Conservation (phyloP, 106 monocot species). For the Gastrodia elata region DNA sequence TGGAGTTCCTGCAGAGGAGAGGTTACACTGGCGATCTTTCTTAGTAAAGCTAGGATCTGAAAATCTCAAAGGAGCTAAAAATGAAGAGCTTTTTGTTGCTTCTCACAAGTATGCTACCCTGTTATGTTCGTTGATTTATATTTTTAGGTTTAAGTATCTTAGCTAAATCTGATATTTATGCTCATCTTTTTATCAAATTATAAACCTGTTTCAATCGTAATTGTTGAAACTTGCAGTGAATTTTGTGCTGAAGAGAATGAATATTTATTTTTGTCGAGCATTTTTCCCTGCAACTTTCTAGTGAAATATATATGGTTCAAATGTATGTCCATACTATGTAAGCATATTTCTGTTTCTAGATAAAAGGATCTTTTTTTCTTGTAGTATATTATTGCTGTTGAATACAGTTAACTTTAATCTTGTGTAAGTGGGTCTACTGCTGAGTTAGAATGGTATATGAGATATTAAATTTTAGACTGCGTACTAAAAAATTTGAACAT, state of each 20-base stretch:
- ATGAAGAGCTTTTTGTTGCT: conserved; percentile 93
- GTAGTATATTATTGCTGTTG: too few relatives aligned
- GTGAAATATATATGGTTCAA: too few relatives aligned
- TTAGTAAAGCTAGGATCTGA: conserved; percentile 85
- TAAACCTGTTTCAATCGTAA: not conserved
- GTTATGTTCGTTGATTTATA: not conserved
- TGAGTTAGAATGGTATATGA: too few relatives aligned
- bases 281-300: not conserved
- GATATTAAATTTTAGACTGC: too few relatives aligned
- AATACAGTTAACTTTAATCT: too few relatives aligned
- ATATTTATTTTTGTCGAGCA: not conserved
- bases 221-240: not conserved
- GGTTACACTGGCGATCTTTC: conserved; percentile 94
- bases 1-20: conserved; percentile 90
- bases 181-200: not conserved
- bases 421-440: too few relatives aligned
- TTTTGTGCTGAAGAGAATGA: not conserved
- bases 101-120: conserved; percentile 74
- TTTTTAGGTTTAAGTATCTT: not conserved
- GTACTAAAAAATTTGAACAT: too few relatives aligned
- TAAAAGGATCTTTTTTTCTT: too few relatives aligned
- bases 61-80: conserved; percentile 90
- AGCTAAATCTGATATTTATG: not conserved
- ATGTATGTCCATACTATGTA: too few relatives aligned
- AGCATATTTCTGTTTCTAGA: too few relatives aligned